Evolutionary conservation across 1,284 basidiomycete species (phyloP), one percentile per base, ranked within the genome.

Genomic region (Polyporus tsugae): DNA sequence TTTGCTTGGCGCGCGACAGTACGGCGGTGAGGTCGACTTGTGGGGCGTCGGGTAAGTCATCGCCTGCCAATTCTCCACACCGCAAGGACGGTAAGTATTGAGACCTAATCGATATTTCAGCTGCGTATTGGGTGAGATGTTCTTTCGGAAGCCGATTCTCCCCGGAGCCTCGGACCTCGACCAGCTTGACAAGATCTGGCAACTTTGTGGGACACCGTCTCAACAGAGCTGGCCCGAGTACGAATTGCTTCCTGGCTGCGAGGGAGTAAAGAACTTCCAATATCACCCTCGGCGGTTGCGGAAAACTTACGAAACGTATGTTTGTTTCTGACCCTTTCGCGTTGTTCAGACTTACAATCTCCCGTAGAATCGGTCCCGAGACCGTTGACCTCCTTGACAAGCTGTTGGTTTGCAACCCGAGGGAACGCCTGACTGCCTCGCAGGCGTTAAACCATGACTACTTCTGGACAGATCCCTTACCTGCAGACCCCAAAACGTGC

Each of bases 91-190:
- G 39, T 63, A 52, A 42, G 36, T 59, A 35, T 22, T 9, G 19
- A 41, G 52, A 53, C 36, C 62, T 68, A 49, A 73, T 36, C 33
- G 49, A 55, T 38, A 19, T 67, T 70, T 22, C 69, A 95, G 92
- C 9, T 97, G 97, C 80, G 95, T 99, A 42, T 83, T 99, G 19
- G 97, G 94, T 33, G 97, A 99, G 81, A 99, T 99, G 96, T 97
- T 96, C 80, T 87, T 88, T 71, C 89, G 92, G 60, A 86, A 89
- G 67, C 97, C 98, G 0, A 95, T 99, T 69, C 87, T 99, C 67
- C 91, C 92, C 9, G 97, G 97, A 19, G 88, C 87, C 7, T 92
- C 92, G 17, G 98, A 99, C 77, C 83, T 96, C 33, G 94, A 98
- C 79, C 98, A 99, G 79, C 82, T 98, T 10, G 90, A 93, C 76